Conservation (phyloP, 202 grass and related monocot genomes). For the Saccharum hybrid region DNA sequence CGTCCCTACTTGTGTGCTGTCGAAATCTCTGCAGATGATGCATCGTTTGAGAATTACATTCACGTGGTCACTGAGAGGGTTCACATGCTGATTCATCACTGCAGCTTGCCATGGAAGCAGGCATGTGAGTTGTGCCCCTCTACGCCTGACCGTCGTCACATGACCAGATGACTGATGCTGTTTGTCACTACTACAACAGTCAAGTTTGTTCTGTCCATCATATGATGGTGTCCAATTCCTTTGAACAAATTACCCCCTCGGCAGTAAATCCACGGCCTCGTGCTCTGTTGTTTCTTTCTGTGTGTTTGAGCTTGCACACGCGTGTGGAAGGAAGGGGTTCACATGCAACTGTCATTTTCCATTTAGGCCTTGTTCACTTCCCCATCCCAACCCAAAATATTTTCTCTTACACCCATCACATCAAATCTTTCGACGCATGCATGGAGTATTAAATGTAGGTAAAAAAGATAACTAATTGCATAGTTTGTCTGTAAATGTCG, state of each 20-base stretch:
- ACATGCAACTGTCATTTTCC: not conserved
- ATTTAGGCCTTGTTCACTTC: no score
- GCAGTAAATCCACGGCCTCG: not conserved
- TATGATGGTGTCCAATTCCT: constrained; percentile 18
- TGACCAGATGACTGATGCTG: constrained; percentile 30
- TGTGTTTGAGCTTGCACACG: not conserved
- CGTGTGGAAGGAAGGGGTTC: not conserved
- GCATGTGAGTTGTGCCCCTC: constrained; percentile 40
- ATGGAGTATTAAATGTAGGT: no score
- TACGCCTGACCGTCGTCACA: constrained; percentile 23
- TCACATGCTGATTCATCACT: constrained; percentile 60
- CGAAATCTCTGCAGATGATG: constrained; percentile 36
- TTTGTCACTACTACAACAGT: constrained; percentile 12
- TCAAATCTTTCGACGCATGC: no score
- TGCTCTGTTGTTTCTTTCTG: not conserved
- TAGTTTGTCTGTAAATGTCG: no score
- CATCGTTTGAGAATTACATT: constrained; percentile 43
- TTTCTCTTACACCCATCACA: no score
- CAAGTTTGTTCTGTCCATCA: not conserved
- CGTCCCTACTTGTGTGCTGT: constrained; percentile 33
- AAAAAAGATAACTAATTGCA: no score
- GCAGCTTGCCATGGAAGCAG: constrained; percentile 35
- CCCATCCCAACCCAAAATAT: no score
- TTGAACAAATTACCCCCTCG: not conserved
- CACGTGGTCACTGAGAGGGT: constrained; percentile 50